These are phyloP conservation scores for Hypoxylon trugodes DNA, from an alignment of 495 filamentous ascomycete species.

Conservation along the genomic window DNA sequence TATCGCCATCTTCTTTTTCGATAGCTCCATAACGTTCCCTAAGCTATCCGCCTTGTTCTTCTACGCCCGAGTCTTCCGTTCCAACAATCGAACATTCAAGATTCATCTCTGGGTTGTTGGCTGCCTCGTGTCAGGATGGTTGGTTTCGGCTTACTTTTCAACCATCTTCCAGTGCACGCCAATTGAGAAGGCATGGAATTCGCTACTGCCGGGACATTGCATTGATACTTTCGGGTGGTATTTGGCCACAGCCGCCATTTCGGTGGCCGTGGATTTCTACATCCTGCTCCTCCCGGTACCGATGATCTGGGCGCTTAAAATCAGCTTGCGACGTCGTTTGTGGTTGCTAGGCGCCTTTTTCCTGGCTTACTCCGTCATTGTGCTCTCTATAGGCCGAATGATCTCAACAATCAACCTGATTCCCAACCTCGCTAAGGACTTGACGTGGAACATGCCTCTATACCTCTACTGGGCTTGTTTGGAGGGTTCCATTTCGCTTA, in stretches of 20 bases:
- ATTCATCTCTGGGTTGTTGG: constrained; percentile 29
- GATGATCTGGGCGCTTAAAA: constrained; percentile 17
- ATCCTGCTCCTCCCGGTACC: constrained; percentile 20
- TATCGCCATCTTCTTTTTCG: constrained; percentile 26
- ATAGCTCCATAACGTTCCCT: constrained; percentile 17
- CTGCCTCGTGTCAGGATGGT: constrained; percentile 33
- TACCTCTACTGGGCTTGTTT: constrained; percentile 21
- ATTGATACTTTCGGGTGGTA: constrained; percentile 16
- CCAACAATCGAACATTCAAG: constrained; percentile 30
- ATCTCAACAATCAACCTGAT: constrained; percentile 15
- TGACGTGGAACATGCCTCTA: constrained; percentile 15
- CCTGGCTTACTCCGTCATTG: constrained; percentile 22
- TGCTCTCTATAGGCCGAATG: constrained; percentile 15
- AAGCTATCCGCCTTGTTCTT: constrained; percentile 28
- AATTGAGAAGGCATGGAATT: constrained; percentile 43
- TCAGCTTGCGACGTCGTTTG: constrained; percentile 9
- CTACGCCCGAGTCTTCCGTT: constrained; percentile 30
- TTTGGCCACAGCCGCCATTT: constrained; percentile 3
- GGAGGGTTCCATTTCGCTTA: constrained; percentile 12
- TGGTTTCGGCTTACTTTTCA: constrained; percentile 31
- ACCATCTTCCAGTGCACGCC: constrained; percentile 44
- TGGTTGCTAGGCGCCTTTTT: constrained; percentile 16
- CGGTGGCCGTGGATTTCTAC: constrained; percentile 12
- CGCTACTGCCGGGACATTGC: constrained; percentile 28
- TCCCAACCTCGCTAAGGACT: constrained; percentile 3